A percentile compares a stretch with the other conserved stretches of the same genome.
Evolutionary conservation across 192 early-diverging fungal species (phyloP).

Genomic region (Dimargaris verticillata): DNA sequence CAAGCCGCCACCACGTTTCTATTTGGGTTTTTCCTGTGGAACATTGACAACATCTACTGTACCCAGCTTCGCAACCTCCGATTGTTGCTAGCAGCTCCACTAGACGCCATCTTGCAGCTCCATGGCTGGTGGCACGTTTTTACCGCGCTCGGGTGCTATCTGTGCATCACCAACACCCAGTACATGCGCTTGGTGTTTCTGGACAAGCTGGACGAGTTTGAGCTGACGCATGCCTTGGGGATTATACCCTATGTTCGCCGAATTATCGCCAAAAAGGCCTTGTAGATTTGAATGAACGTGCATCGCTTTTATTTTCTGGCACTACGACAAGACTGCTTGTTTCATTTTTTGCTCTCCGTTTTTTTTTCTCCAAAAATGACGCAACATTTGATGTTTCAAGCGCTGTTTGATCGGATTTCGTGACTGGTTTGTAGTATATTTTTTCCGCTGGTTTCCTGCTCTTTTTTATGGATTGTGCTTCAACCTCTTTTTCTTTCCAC

Average conservation of each 20-base stretch:
- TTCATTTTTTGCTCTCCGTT: too few species aligned
- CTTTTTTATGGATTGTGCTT: too few species aligned
- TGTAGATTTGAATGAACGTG: too few species aligned
- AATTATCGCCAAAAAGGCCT: too few species aligned
- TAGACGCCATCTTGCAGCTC: slow-evolving; percentile 37
- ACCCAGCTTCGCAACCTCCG: slow-evolving; percentile 30
- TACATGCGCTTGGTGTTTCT: slow-evolving; percentile 34
- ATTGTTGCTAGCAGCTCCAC: slow-evolving; percentile 24
- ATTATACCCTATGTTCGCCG: slow-evolving; percentile 28
- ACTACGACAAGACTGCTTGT: too few species aligned
- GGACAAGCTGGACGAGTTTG: slow-evolving; percentile 19
- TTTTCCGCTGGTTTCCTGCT: too few species aligned
- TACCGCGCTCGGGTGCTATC: slow-evolving; percentile 37
- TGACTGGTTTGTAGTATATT: too few species aligned
- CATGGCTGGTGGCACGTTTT: slow-evolving; percentile 54
- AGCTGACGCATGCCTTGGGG: slow-evolving; percentile 17
- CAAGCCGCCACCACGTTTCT: slow-evolving; percentile 25
- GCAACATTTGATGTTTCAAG: too few species aligned
- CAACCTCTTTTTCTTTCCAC: too few species aligned
- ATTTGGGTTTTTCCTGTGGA: slow-evolving; percentile 51
- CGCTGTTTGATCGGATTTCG: too few species aligned
- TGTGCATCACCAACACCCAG: slow-evolving; percentile 35
- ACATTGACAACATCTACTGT: slow-evolving; percentile 63
- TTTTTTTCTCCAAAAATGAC: too few species aligned
- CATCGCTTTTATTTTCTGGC: too few species aligned